These are phyloP conservation scores for Tricholoma bakamatsutake DNA, from an alignment of 768 basidiomycete species.

Conservation along the genomic window DNA sequence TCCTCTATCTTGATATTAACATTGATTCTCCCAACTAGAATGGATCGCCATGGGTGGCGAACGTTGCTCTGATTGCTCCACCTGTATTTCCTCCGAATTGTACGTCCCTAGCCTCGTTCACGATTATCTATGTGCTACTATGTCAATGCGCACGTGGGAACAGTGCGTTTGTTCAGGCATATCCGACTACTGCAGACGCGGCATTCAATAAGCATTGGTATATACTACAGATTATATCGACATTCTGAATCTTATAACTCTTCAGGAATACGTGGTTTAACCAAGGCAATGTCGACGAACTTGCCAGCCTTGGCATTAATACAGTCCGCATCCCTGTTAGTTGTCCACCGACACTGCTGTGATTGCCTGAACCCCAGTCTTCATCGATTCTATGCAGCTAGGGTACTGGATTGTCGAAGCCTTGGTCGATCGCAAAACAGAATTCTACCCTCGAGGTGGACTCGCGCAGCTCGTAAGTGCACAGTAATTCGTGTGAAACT, in stretches of 20 bases:
- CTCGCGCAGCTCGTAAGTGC: slow-evolving; percentile 51
- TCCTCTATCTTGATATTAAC: too few species aligned
- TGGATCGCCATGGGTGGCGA: slow-evolving; percentile 75
- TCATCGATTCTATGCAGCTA: slow-evolving; percentile 36
- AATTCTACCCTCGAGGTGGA: slow-evolving; percentile 68
- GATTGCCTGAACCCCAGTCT: too few species aligned
- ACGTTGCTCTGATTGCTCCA: slow-evolving; percentile 48
- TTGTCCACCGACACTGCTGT: too few species aligned
- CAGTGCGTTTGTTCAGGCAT: slow-evolving; percentile 57
- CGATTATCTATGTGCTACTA: too few species aligned
- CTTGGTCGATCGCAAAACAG: slow-evolving; percentile 54
- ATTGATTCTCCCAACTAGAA: slow-evolving; percentile 31
- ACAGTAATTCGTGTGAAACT: not conserved
- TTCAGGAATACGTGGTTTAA: slow-evolving; percentile 68
- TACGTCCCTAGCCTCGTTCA: too few species aligned
- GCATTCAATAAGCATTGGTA: slow-evolving; percentile 64
- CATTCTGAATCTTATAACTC: not conserved
- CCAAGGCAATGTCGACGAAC: slow-evolving; percentile 49
- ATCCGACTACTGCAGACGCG: slow-evolving; percentile 50
- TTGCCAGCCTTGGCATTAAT: slow-evolving; percentile 56
- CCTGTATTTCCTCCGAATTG: slow-evolving; percentile 68
- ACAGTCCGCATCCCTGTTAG: slow-evolving; percentile 72
- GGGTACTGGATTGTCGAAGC: slow-evolving; percentile 81
- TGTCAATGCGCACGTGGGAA: not conserved
- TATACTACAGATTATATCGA: not conserved